Evolutionary conservation across 225 moss, liverwort and hornwort genomes (phyloP).

Genomic region (Pseudisothecium myosuroides): DNA sequence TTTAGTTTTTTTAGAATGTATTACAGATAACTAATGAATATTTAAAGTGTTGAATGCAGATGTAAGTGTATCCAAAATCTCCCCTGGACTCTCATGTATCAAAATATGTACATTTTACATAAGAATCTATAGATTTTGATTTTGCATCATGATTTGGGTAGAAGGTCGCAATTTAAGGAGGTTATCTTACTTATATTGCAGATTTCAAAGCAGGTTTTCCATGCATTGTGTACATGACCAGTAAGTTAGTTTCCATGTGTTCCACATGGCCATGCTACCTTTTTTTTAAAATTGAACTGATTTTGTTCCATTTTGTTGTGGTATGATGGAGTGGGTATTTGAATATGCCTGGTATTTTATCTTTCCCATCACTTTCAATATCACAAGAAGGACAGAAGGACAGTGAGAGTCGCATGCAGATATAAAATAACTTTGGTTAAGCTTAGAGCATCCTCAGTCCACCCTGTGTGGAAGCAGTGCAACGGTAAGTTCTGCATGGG

Average conservation of each 20-base stretch:
- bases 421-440: background rate
- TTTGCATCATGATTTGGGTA: background rate
- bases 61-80: fast-evolving
- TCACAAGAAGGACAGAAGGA: background rate
- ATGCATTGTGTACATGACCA: background rate
- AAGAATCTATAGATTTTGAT: background rate
- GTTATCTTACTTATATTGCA: fast-evolving
- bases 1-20: background rate
- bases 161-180: background rate
- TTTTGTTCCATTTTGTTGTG: background rate
- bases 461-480: no score
- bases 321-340: background rate
- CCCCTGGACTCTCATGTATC: background rate
- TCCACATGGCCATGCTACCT: background rate
- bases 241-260: background rate
- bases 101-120: fast-evolving
- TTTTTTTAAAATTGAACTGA: background rate
- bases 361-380: background rate
- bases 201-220: background rate
- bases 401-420: background rate
- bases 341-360: background rate
- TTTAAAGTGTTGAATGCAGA: background rate
- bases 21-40: background rate
- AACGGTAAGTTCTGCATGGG: no score
- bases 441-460: no score